These are phyloP conservation scores for Begonia loranthoides DNA, from an alignment of 306 rosid species.

Conservation along the genomic window DNA sequence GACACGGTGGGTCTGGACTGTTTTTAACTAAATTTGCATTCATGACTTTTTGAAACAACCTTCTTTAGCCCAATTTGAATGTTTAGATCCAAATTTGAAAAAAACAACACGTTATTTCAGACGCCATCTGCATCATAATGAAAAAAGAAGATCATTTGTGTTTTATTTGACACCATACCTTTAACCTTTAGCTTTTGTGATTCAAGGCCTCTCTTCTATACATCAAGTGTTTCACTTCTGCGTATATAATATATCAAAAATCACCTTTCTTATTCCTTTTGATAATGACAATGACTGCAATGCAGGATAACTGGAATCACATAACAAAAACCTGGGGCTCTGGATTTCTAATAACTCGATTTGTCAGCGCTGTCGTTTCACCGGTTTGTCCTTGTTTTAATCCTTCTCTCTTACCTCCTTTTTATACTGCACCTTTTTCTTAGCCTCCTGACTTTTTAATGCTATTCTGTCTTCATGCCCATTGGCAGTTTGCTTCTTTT, in stretches of 20 bases:
- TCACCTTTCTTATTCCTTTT: no score
- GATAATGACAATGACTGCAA: constrained; percentile 6
- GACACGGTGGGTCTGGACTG: neutral
- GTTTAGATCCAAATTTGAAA: no score
- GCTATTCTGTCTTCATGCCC: neutral
- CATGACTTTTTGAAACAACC: no score
- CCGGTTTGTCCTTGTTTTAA: constrained; percentile 46
- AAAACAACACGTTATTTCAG: no score
- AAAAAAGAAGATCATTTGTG: no score
- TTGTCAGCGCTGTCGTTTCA: constrained; percentile 54
- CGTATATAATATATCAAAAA: no score
- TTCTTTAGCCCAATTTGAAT: no score
- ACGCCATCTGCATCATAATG: no score
- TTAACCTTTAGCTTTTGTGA: neutral
- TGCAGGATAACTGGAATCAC: constrained; percentile 62
- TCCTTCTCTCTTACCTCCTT: constrained; percentile 1
- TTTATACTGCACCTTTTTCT: constrained; percentile 4
- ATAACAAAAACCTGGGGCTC: constrained; percentile 53
- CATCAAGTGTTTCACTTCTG: no score
- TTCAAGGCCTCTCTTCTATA: no score
- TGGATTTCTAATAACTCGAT: constrained; percentile 60
- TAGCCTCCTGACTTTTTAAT: neutral
- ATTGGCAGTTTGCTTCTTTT: constrained; percentile 61
- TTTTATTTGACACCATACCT: no score
- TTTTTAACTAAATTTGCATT: no score